Evolutionary conservation across 768 basidiomycete species (phyloP).

Genomic region (Xerocomellus amylosporus): DNA sequence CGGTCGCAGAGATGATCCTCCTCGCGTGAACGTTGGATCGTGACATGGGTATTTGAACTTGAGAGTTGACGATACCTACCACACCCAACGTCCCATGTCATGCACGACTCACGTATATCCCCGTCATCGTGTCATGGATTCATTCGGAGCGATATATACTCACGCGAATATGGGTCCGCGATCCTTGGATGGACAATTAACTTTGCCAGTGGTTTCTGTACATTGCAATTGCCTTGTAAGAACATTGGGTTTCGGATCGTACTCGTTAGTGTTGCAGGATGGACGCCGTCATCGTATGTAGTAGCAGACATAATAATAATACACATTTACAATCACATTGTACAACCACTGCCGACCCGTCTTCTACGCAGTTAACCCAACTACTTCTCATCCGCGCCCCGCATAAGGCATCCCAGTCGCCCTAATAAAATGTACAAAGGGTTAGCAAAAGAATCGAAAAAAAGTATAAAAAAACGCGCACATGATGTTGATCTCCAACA

Average conservation of each 20-base stretch:
- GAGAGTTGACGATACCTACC: too few relatives aligned
- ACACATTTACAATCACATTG: too few relatives aligned
- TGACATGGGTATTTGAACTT: too few relatives aligned
- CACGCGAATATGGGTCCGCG: too few relatives aligned
- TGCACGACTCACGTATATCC: too few relatives aligned
- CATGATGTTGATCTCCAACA: conserved; percentile 75
- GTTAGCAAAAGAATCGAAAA: not conserved
- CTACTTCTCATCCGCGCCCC: conserved; percentile 37
- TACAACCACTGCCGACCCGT: not conserved
- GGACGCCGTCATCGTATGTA: not conserved
- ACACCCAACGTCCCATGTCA: too few relatives aligned
- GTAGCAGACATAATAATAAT: too few relatives aligned
- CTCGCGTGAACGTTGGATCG: not conserved
- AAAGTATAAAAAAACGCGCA: conserved; percentile 34
- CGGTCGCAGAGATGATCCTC: not conserved
- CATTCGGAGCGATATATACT: too few relatives aligned
- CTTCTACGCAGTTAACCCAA: not conserved
- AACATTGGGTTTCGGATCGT: not conserved
- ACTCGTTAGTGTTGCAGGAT: not conserved
- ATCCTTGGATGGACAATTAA: too few relatives aligned
- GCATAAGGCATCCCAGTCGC: conserved; percentile 46
- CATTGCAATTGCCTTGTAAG: too few relatives aligned
- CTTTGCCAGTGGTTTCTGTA: too few relatives aligned
- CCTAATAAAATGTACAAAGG: conserved; percentile 24
- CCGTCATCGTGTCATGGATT: too few relatives aligned